phyloP scores from a whole-genome alignment of 768 basidiomycete genomes.

The Suillus americanus region DNA sequence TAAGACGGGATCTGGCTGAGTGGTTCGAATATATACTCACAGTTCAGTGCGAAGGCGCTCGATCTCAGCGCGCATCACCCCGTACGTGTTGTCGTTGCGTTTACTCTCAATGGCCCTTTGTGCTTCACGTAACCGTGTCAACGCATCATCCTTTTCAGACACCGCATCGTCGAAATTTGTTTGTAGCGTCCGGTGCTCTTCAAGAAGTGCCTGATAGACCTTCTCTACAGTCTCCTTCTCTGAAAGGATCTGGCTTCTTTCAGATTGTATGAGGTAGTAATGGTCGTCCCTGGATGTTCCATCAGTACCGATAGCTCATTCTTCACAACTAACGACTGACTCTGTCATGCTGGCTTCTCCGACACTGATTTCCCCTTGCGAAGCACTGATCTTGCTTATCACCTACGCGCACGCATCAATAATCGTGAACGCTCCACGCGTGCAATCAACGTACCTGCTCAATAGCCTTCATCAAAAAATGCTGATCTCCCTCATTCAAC shows the following conservation, averaged over 20 bases:
- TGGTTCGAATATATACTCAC: slow-evolving; percentile 49
- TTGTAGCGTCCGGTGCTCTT: slow-evolving; percentile 75
- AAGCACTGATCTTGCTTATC: slow-evolving; percentile 69
- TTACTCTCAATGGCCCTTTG: slow-evolving; percentile 58
- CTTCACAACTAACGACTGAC: slow-evolving; percentile 42
- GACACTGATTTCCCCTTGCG: slow-evolving; percentile 45
- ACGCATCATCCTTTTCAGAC: slow-evolving; percentile 77
- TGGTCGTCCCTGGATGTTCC: slow-evolving; percentile 71
- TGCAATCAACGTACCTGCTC: slow-evolving; percentile 63
- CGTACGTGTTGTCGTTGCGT: slow-evolving; percentile 72
- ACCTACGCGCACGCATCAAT: slow-evolving; percentile 43
- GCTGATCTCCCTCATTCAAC: slow-evolving; percentile 80
- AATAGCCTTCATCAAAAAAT: slow-evolving; percentile 89
- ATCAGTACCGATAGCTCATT: slow-evolving; percentile 11
- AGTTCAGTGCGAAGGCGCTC: slow-evolving; percentile 79
- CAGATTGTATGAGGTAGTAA: slow-evolving; percentile 83
- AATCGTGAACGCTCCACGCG: neutral
- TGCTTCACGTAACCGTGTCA: slow-evolving; percentile 58
- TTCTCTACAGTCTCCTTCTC: slow-evolving; percentile 90
- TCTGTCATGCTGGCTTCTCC: slow-evolving; percentile 74
- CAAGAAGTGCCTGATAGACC: slow-evolving; percentile 70
- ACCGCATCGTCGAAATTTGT: slow-evolving; percentile 73
- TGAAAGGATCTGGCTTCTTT: slow-evolving; percentile 68
- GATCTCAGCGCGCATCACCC: slow-evolving; percentile 76
- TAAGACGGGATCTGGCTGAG: slow-evolving; percentile 19